Evolutionary conservation across 257 asterid species (phyloP).

Genomic region (Plectranthus barbatus): DNA sequence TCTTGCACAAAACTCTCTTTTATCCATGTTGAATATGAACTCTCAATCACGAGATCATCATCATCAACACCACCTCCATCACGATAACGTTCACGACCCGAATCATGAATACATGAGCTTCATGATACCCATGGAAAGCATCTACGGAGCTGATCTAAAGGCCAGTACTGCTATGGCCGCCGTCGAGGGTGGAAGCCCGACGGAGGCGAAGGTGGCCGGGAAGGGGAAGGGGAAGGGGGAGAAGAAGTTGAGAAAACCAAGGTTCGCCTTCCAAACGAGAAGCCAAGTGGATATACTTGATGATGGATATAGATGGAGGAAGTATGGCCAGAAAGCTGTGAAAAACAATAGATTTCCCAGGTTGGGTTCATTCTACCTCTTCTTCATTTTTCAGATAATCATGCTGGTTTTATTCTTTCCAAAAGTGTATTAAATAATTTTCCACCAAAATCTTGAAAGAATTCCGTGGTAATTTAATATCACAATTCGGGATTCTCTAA

Average conservation of each 20-base stretch:
- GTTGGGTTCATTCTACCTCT: neutral
- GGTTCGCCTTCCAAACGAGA: conserved; percentile 43
- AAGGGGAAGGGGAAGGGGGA: conserved; percentile 23
- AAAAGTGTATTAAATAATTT: too few relatives aligned
- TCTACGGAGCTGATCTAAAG: too few relatives aligned
- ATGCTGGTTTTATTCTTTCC: too few relatives aligned
- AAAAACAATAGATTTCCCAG: conserved; percentile 48
- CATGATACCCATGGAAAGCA: neutral
- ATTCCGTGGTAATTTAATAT: too few relatives aligned
- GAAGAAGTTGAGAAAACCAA: conserved; percentile 26
- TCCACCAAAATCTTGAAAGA: too few relatives aligned
- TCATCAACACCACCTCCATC: neutral
- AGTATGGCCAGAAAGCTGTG: conserved; percentile 47
- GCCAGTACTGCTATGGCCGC: too few relatives aligned
- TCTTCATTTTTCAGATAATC: neutral
- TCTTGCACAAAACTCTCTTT: conserved; percentile 16
- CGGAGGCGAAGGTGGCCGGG: neutral
- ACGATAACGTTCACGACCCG: neutral
- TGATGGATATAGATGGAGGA: conserved; percentile 56
- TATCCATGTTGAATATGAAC: neutral
- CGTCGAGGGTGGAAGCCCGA: neutral
- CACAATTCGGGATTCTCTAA: too few relatives aligned
- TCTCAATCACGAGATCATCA: neutral
- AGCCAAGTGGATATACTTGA: conserved; percentile 53
- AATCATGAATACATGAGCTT: neutral